Percentiles rank a stretch among this genome's conserved stretches.
These are phyloP conservation scores for Aleurites moluccanus DNA, from an alignment of 441 rosid genomes.

Conservation along the genomic window DNA sequence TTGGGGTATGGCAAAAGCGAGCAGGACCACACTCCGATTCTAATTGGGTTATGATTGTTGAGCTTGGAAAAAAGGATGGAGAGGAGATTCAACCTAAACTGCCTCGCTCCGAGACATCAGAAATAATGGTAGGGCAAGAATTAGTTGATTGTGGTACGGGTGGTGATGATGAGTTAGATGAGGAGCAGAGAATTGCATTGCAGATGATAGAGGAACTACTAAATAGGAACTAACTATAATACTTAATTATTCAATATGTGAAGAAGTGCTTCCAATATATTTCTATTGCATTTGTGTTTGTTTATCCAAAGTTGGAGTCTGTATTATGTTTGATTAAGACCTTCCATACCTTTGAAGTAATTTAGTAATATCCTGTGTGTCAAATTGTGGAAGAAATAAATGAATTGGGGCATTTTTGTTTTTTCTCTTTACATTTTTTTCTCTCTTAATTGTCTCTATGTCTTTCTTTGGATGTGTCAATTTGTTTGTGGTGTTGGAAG, in stretches of 20 bases:
- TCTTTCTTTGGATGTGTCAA: neutral
- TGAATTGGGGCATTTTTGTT: too few relatives aligned
- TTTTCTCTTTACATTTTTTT: neutral
- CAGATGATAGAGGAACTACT: slow-evolving; percentile 11
- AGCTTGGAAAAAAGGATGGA: slow-evolving; percentile 44
- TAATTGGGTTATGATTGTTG: slow-evolving; percentile 80
- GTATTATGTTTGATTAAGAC: neutral
- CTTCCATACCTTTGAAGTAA: neutral
- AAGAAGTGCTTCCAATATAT: too few relatives aligned
- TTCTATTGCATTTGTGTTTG: neutral
- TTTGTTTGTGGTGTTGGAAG: too few relatives aligned
- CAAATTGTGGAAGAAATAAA: neutral
- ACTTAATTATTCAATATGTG: too few relatives aligned
- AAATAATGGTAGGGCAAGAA: slow-evolving; percentile 12
- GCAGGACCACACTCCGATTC: slow-evolving; percentile 66
- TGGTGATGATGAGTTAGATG: slow-evolving; percentile 29
- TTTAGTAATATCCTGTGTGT: too few relatives aligned
- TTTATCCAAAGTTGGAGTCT: neutral
- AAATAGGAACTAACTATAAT: neutral
- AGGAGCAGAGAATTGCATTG: neutral
- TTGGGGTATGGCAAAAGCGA: slow-evolving; percentile 90
- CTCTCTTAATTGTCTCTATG: too few relatives aligned
- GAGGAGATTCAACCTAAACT: slow-evolving; percentile 14
- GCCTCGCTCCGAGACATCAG: slow-evolving; percentile 10
- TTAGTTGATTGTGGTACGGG: slow-evolving; percentile 27